phyloP scores from a whole-genome alignment of 2,329 filamentous ascomycete genomes.

The Ophiosphaerella narmari region DNA sequence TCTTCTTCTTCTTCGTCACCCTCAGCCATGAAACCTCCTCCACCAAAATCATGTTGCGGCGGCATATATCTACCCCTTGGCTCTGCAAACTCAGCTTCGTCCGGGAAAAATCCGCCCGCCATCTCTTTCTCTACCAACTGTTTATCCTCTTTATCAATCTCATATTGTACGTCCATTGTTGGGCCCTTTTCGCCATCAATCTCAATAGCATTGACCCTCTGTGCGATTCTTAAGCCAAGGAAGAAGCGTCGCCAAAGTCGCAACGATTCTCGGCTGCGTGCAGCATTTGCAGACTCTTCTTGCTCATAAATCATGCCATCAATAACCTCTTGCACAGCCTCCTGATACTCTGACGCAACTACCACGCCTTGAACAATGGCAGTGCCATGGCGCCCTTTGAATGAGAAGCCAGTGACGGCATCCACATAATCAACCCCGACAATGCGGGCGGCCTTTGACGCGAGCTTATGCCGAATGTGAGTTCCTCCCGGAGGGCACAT shows the following conservation, averaged over 20 bases:
- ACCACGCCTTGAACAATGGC: slow-evolving; percentile 80
- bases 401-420: slow-evolving; percentile 87
- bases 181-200: slow-evolving; percentile 40
- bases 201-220: slow-evolving; percentile 67
- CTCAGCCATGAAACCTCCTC: slow-evolving; percentile 22
- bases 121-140: slow-evolving; percentile 31
- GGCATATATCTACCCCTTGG: slow-evolving; percentile 20
- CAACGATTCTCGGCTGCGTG: slow-evolving; percentile 55
- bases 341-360: slow-evolving; percentile 71
- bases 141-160: slow-evolving; percentile 37
- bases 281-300: slow-evolving; percentile 64
- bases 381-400: slow-evolving; percentile 83
- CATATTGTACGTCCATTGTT: slow-evolving; percentile 32
- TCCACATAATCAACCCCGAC: slow-evolving; percentile 85
- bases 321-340: slow-evolving; percentile 73
- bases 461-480: slow-evolving; percentile 62
- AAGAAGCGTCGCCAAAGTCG: slow-evolving; percentile 64
- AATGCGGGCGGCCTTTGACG: slow-evolving; percentile 72
- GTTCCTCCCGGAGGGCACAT: slow-evolving; percentile 67
- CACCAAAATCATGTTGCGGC: slow-evolving; percentile 14
- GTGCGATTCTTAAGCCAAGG: slow-evolving; percentile 68
- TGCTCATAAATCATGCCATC: slow-evolving; percentile 69
- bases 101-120: slow-evolving; percentile 51
- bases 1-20: slow-evolving; percentile 13
- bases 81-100: slow-evolving; percentile 53